phyloP scores from a whole-genome alignment of 2,329 filamentous ascomycete genomes.

The Truncatella angustata region DNA sequence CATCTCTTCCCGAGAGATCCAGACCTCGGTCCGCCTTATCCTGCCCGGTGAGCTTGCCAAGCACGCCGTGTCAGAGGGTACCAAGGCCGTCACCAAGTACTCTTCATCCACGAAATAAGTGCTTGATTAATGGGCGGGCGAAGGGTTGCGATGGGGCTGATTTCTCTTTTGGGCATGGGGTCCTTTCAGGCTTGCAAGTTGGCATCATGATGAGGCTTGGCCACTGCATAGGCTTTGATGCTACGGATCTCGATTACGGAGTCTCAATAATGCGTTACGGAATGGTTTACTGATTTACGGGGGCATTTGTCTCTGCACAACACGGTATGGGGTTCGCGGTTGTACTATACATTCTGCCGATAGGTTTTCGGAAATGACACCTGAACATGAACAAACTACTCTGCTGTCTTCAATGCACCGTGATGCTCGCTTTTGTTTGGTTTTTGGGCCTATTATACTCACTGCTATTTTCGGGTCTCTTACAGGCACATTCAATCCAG shows the following conservation, averaged over 20 bases:
- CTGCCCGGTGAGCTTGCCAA: conserved; percentile 98
- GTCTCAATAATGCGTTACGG: conserved; percentile 73
- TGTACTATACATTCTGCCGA: conserved; percentile 71
- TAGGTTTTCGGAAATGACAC: conserved; percentile 63
- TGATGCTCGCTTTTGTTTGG: background rate
- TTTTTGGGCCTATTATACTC: no score
- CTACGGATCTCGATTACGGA: conserved; percentile 32
- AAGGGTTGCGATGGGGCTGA: conserved; percentile 58
- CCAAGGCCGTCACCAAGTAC: conserved; percentile 99
- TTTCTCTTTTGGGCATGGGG: conserved; percentile 54
- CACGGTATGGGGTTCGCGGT: conserved; percentile 65
- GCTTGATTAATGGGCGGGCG: conserved; percentile 35
- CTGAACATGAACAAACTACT: conserved; percentile 50
- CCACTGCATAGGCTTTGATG: conserved; percentile 23
- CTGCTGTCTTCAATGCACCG: background rate
- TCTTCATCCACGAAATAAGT: conserved; percentile 98
- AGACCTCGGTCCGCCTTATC: conserved; percentile 98
- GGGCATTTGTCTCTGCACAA: conserved; percentile 68
- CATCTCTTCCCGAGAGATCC: conserved; percentile 98
- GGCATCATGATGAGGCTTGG: conserved; percentile 58
- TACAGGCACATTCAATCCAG: no score
- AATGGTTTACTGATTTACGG: conserved; percentile 62
- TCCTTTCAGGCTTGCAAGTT: conserved; percentile 34
- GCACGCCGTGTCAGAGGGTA: conserved; percentile 98
- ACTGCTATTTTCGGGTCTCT: no score